These are phyloP conservation scores for Mucor sp. DNA, from an alignment of 371 early-diverging fungal genomes.

Conservation along the genomic window DNA sequence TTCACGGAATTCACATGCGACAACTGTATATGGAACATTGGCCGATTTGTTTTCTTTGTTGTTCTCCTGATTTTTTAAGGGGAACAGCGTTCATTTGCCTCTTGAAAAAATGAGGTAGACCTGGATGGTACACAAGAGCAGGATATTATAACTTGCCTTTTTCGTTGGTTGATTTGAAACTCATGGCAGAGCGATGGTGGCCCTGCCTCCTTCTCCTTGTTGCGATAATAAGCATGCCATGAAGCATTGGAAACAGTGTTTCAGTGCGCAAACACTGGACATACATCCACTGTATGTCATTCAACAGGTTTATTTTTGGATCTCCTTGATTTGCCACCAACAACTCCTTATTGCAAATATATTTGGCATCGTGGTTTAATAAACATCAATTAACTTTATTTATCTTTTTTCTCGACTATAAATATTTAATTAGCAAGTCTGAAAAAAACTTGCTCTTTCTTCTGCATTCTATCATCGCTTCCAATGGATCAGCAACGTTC, in stretches of 20 bases:
- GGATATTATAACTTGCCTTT: background rate
- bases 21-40: background rate
- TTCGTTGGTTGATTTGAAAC: background rate
- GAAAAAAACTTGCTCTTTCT: background rate
- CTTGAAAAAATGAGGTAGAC: background rate
- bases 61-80: background rate
- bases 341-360: background rate
- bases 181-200: background rate
- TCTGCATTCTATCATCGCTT: background rate
- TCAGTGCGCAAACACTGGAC: background rate
- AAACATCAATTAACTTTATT: constrained; percentile 3
- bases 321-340: background rate
- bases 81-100: background rate
- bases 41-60: background rate
- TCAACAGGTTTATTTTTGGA: background rate
- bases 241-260: background rate
- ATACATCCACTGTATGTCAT: background rate
- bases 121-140: background rate
- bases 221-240: background rate
- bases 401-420: background rate
- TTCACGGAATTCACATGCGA: background rate
- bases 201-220: background rate
- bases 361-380: background rate
- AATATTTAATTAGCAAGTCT: background rate
- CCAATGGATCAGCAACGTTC: constrained; percentile 7